phyloP scores from a whole-genome alignment of 73 alveolate genomes.

The Stentor roeselii region DNA sequence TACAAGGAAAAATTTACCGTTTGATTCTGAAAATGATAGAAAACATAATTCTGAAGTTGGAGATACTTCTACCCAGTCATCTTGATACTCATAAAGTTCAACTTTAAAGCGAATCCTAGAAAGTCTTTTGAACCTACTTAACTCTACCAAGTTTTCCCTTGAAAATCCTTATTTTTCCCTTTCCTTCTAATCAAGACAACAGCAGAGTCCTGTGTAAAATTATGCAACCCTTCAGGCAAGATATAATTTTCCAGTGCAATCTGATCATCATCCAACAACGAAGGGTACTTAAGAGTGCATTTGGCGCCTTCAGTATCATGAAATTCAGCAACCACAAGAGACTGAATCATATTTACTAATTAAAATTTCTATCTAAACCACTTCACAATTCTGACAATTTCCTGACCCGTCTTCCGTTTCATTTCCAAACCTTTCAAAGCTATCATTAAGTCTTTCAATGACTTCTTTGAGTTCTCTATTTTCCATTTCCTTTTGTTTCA shows the following conservation, averaged over 20 bases:
- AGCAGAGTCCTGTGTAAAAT: not conserved
- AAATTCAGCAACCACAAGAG: not conserved
- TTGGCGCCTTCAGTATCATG: constrained; percentile 24
- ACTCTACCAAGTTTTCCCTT: too few species aligned
- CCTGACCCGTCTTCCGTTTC: not conserved
- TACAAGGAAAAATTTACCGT: not conserved
- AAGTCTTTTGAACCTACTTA: too few species aligned
- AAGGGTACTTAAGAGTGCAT: not conserved
- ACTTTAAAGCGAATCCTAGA: too few species aligned
- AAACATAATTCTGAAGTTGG: not conserved
- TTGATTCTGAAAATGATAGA: not conserved
- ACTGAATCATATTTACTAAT: not conserved
- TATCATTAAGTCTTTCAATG: not conserved
- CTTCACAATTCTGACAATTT: not conserved
- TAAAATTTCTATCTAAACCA: too few species aligned
- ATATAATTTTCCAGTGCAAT: not conserved
- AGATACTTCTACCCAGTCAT: not conserved
- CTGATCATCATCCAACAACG: not conserved
- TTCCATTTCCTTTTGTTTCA: not conserved
- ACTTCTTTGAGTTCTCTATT: not conserved
- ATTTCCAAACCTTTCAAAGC: not conserved
- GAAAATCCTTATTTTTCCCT: too few species aligned
- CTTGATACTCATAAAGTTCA: too few species aligned
- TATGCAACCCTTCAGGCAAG: constrained; percentile 7
- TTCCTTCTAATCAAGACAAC: not conserved